A percentile compares a stretch with the other conserved stretches of the same genome.
Evolutionary conservation across 208 protist species (phyloP).

Genomic region (Strigomonas galati): DNA sequence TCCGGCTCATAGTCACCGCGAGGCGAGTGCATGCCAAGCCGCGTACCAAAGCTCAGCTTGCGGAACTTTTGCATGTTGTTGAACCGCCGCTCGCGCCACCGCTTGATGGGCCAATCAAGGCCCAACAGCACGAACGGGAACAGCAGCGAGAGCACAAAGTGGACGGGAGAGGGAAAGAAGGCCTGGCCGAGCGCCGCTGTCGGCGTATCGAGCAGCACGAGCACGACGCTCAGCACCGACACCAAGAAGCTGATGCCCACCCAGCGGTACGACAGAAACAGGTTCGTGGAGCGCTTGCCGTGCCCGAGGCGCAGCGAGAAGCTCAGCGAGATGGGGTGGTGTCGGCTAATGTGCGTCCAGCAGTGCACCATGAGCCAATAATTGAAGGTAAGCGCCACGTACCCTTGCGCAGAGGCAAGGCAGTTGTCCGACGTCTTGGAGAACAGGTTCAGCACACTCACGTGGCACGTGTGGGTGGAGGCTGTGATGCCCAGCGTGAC

Average conservation of each 20-base stretch:
- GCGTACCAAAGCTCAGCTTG: conserved; percentile 83
- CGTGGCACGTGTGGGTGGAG: conserved; percentile 32
- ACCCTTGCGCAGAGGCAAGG: conserved; percentile 57
- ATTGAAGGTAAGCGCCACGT: conserved; percentile 81
- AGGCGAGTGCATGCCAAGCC: conserved; percentile 90
- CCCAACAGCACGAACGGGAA: conserved; percentile 68
- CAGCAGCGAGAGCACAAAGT: conserved; percentile 53
- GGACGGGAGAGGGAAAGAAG: conserved; percentile 64
- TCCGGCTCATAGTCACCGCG: conserved; percentile 89
- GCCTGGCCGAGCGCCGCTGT: conserved; percentile 16
- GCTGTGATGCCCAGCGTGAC: conserved; percentile 73
- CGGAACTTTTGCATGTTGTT: conserved; percentile 88
- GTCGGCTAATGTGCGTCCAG: conserved; percentile 88
- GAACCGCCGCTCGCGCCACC: conserved; percentile 72
- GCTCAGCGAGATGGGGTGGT: conserved; percentile 64
- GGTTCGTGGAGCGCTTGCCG: conserved; percentile 57
- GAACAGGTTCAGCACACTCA: conserved; percentile 29
- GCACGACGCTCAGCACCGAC: conserved; percentile 49
- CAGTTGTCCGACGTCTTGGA: conserved; percentile 36
- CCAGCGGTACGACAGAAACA: conserved; percentile 74
- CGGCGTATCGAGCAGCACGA: conserved; percentile 48
- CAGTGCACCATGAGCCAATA: conserved; percentile 89
- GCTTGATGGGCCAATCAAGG: conserved; percentile 82
- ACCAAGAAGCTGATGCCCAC: conserved; percentile 48
- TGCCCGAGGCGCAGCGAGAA: conserved; percentile 72